Base-by-base conservation (phyloP, 768 basidiomycete genomes). In the Termitomyces eurrhizus region DNA sequence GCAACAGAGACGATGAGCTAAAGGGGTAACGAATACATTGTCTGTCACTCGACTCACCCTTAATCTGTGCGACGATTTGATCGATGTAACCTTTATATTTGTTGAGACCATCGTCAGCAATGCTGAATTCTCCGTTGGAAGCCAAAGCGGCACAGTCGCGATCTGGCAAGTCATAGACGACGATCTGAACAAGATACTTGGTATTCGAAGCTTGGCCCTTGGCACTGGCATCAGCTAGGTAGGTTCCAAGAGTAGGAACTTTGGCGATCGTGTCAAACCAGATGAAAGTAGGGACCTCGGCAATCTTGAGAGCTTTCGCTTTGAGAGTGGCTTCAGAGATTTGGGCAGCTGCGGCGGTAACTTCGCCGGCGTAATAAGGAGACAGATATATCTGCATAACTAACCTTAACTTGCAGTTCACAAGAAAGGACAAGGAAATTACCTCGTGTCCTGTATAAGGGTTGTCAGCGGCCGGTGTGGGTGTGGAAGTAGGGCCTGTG, bases 61-160 rank as follows among this genome's bases (percentile, higher is more conserved):
- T 72, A 68, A 86, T 77, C 60, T 82, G 80, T 56, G 82, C 79
- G 48, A 84, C 84, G 58, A 87, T 75, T 60, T 78, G 78, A 73
- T 87, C 85, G 62, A 88, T 85, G 76, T 88, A 87, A 62, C 70
- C 70, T 68, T 77, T 71, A 76, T 86, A 86, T 66, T 82, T 81
- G 61, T 75, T 78, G 57, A 79, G 74, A 55, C 85, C 85, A 66
- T 78, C 77, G 70, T 86, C 70, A 50, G 82, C 82, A 64, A 86
- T 83, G 56, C 72, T 74, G 74, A 85, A 86, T 71, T 86, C 85
- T 73, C 86, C 85, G 67, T 86, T 86, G 56, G 85, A 88, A 36
- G 86, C 83, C 58, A 77, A 70, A 59, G 86, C 85, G 55, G 84
- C 83, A 67, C 86, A 88, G 66, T 87, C 85, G 74, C 86, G 84